Percentiles rank a stretch among this genome's conserved stretches.
phyloP scores from a whole-genome alignment of 1,284 basidiomycete species.

The Ceratobasidium sp. region DNA sequence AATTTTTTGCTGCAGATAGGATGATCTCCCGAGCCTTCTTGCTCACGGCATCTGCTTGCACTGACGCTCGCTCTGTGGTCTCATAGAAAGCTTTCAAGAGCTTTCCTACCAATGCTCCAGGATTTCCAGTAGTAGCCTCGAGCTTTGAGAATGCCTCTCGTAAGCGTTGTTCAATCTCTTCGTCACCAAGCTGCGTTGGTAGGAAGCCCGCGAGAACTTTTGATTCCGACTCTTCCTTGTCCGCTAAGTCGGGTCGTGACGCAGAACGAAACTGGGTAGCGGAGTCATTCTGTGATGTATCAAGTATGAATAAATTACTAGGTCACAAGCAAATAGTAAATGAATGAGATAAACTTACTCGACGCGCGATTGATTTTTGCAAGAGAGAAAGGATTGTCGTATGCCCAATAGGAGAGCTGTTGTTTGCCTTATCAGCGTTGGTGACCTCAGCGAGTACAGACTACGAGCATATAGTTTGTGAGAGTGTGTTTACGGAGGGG shows the following conservation, averaged over 20 bases:
- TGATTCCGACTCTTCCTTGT: conserved; percentile 43
- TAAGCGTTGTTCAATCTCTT: conserved; percentile 42
- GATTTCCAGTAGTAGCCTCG: not conserved
- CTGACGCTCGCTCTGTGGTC: conserved; percentile 32
- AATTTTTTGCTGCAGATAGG: conserved; percentile 18
- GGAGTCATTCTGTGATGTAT: conserved; percentile 39
- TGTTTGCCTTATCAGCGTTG: conserved; percentile 45
- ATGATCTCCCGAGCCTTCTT: conserved; percentile 40
- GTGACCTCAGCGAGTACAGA: conserved; percentile 44
- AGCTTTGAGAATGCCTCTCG: conserved; percentile 17
- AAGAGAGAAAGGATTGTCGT: conserved; percentile 28
- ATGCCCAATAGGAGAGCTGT: conserved; percentile 24
- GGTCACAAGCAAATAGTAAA: not conserved
- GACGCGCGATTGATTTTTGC: conserved; percentile 42
- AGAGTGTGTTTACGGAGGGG: not conserved
- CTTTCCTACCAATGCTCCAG: conserved; percentile 24
- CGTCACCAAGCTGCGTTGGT: conserved; percentile 41
- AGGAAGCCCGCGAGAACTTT: conserved; percentile 42
- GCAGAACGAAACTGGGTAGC: conserved; percentile 42
- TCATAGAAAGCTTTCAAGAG: conserved; percentile 44
- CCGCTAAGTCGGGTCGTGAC: conserved; percentile 42
- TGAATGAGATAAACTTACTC: conserved; percentile 29
- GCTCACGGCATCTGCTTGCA: conserved; percentile 41
- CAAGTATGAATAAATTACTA: not conserved
- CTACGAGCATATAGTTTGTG: not conserved